Evolutionary conservation across 2,329 filamentous ascomycete genomes (phyloP), one percentile per base, ranked within the genome.

Genomic region (Huntiella omanensis): DNA sequence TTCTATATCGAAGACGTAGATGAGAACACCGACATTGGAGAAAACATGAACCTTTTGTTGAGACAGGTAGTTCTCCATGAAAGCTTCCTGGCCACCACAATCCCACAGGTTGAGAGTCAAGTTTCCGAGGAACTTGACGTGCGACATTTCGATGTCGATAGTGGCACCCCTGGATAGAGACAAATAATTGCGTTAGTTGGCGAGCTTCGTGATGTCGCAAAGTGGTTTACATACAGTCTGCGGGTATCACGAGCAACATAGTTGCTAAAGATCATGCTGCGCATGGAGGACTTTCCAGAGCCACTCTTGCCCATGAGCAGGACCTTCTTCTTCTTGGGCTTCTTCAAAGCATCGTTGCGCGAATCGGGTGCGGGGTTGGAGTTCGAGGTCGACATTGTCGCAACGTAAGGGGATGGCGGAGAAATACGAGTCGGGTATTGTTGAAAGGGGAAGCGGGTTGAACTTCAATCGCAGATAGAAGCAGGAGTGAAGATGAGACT

Each of bases 1-100:
- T 61, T 96, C 91, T 54, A 96, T 92, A 60, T 98, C 91, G 64
- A 98, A 98, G 61, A 98, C 91, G 67, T 98, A 98, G 62, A 98
- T 96, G 49, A 98, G 75, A 44, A 96, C 91, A 43, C 87, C 88
- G 51, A 95, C 91, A 60, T 91, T 88, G 57, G 80, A 85, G 66
- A 98, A 98, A 62, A 98, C 88, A 64, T 96, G 91, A 47, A 85
- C 80, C 50, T 91, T 83, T 65, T 96, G 91, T 57, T 92, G 84
- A 12, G 83, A 87, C 51, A 98, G 80, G 66, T 96, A 98, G 62
- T 93, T 95, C 59, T 96, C 91, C 71, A 94, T 94, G 60, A 98
- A 98, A 34, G 88, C 88, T 63, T 96, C 91, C 68, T 98, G 91
- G 49, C 88, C 91, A 65, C 91, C 91, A 61, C 91, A 98, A 64